These are phyloP conservation scores for Neurospora tetraspora DNA, from an alignment of 495 filamentous ascomycete genomes.

Conservation along the genomic window DNA sequence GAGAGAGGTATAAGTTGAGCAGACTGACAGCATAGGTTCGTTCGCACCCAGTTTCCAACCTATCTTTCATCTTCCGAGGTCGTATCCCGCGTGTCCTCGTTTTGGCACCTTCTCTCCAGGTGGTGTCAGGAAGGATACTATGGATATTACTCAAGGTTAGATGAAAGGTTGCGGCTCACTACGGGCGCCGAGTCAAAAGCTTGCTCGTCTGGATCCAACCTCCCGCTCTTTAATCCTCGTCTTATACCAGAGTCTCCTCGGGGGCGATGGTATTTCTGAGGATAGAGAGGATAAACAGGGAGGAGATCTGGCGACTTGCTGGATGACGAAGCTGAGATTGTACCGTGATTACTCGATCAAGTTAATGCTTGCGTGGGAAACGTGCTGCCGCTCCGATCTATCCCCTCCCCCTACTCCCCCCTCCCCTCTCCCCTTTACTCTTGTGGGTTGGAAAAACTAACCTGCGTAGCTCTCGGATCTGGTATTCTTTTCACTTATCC, in stretches of 20 bases:
- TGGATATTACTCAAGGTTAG: neutral
- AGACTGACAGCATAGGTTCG: conserved; percentile 19
- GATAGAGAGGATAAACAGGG: conserved; percentile 17
- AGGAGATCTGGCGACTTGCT: conserved; percentile 22
- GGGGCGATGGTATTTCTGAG: neutral
- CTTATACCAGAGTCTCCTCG: neutral
- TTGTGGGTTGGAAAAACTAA: conserved; percentile 16
- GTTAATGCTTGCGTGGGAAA: conserved; percentile 93
- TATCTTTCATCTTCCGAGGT: neutral
- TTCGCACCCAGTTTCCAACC: conserved; percentile 15
- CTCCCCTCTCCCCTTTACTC: conserved; percentile 14
- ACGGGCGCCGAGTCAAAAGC: conserved; percentile 62
- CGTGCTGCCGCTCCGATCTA: conserved; percentile 66
- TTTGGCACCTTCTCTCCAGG: neutral
- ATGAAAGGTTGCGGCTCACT: conserved; percentile 59
- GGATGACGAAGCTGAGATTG: conserved; percentile 70
- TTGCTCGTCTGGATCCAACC: conserved; percentile 38
- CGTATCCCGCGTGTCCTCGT: conserved; percentile 8
- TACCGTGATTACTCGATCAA: conserved; percentile 90
- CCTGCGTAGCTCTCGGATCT: conserved; percentile 57
- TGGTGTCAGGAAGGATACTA: conserved; percentile 2
- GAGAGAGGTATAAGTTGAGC: neutral
- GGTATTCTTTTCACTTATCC: conserved; percentile 71
- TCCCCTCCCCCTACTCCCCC: conserved; percentile 14
- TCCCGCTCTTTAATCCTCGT: conserved; percentile 12